A percentile compares a stretch with the other conserved stretches of the same genome.
These are phyloP conservation scores for Coemansia sp. DNA, from an alignment of 192 early-diverging fungal species.

Conservation along the genomic window DNA sequence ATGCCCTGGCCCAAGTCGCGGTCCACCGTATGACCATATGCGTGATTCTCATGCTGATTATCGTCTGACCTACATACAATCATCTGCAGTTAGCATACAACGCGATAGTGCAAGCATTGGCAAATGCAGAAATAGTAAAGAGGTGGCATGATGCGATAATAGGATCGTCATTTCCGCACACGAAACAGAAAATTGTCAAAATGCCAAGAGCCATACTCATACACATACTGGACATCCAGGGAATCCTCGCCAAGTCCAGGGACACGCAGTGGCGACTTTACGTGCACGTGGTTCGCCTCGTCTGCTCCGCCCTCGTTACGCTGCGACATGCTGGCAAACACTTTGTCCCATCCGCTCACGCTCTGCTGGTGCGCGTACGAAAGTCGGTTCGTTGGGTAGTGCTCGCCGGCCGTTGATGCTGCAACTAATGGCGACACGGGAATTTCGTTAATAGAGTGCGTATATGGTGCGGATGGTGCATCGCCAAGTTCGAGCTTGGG, in stretches of 20 bases:
- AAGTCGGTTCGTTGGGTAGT: constrained; percentile 26
- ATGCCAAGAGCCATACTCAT: constrained; percentile 37
- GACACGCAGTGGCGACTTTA: constrained; percentile 8
- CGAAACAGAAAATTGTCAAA: background rate
- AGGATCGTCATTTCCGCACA: background rate
- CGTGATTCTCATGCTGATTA: background rate
- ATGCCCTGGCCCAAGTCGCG: background rate
- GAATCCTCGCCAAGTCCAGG: constrained; percentile 40
- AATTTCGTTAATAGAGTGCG: background rate
- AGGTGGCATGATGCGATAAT: background rate
- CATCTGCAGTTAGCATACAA: background rate
- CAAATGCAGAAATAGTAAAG: background rate
- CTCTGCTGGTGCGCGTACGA: constrained; percentile 51
- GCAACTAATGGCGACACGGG: constrained; percentile 33
- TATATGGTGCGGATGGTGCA: background rate
- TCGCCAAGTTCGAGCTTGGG: background rate
- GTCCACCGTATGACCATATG: background rate
- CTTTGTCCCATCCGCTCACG: constrained; percentile 50
- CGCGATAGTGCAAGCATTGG: too few species aligned
- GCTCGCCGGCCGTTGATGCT: constrained; percentile 25
- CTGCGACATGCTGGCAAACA: constrained; percentile 42
- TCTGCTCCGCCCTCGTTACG: constrained; percentile 27
- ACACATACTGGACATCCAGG: constrained; percentile 55
- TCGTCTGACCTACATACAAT: constrained; percentile 12
- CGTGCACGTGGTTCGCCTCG: constrained; percentile 13